Evolutionary conservation across 176 grass and related monocot genomes (phyloP).

Genomic region (Pontederia crassipes): DNA sequence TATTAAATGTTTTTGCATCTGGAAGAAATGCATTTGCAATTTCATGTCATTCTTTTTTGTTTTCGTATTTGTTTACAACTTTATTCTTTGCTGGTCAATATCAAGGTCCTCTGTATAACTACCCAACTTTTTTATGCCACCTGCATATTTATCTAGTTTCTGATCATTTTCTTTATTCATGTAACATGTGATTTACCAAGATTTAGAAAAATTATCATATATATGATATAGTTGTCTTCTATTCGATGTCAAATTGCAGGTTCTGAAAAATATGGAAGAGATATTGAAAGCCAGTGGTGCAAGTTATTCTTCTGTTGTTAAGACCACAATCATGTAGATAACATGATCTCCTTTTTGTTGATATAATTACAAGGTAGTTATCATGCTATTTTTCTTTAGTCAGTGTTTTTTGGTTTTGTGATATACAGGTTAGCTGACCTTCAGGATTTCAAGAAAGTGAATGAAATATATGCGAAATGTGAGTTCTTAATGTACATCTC

Average conservation of each 20-base stretch:
- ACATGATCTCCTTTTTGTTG: background rate
- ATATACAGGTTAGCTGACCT: slow-evolving; percentile 75
- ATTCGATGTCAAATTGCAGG: slow-evolving; percentile 18
- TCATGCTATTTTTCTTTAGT: background rate
- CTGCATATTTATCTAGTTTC: too few species aligned
- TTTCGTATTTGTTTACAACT: too few species aligned
- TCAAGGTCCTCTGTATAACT: too few species aligned
- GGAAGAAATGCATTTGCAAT: too few species aligned
- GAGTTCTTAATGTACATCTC: slow-evolving; percentile 9
- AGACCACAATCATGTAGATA: slow-evolving; percentile 90
- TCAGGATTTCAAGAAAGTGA: slow-evolving; percentile 94
- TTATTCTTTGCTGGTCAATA: too few species aligned
- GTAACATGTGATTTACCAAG: too few species aligned
- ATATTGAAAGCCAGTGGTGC: slow-evolving; percentile 88
- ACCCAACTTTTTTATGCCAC: too few species aligned
- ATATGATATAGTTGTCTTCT: too few species aligned
- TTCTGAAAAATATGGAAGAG: slow-evolving; percentile 94
- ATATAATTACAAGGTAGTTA: background rate
- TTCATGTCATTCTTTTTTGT: too few species aligned
- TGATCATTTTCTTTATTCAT: too few species aligned
- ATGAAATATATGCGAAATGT: slow-evolving; percentile 92
- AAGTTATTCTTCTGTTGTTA: slow-evolving; percentile 86
- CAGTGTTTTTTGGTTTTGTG: slow-evolving; percentile 4
- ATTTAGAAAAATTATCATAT: too few species aligned
- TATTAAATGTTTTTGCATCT: too few species aligned